phyloP scores from a whole-genome alignment of 2,329 filamentous ascomycete species.

The Pyrenophora tritici-repentis region DNA sequence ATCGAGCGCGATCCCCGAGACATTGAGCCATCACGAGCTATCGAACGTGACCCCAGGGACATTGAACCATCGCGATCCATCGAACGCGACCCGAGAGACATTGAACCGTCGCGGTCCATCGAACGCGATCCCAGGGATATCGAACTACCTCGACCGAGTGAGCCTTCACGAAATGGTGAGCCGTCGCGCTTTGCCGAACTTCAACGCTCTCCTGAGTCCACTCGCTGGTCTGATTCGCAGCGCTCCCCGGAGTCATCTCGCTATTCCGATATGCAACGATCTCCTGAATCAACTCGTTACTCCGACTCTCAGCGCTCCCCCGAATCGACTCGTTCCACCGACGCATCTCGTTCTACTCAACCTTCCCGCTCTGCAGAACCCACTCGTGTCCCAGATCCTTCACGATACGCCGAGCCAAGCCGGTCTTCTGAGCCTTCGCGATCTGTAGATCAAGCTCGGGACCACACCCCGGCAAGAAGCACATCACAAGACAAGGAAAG shows the following conservation, averaged over 20 bases:
- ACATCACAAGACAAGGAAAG: slow-evolving; percentile 14
- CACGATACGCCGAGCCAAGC: neutral
- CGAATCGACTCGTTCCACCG: neutral
- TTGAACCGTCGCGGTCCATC: neutral
- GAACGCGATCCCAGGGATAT: neutral
- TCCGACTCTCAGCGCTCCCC: too few species aligned
- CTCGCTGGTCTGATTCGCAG: too few species aligned
- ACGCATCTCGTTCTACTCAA: neutral
- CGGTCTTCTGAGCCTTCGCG: neutral
- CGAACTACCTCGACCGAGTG: neutral
- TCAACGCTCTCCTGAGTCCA: too few species aligned
- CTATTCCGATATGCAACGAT: too few species aligned
- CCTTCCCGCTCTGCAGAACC: too few species aligned
- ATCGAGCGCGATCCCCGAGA: slow-evolving; percentile 41
- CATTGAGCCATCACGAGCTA: slow-evolving; percentile 13
- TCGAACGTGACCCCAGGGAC: neutral
- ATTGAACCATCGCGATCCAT: neutral
- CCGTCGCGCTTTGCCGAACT: neutral
- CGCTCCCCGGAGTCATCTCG: too few species aligned
- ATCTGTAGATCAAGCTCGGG: neutral
- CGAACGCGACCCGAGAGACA: neutral
- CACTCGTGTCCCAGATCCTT: too few species aligned
- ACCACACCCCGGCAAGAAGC: slow-evolving; percentile 11
- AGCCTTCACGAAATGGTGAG: neutral
- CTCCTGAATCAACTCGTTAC: too few species aligned